Percentiles rank a stretch among this genome's conserved stretches.
These are phyloP conservation scores for Spathaspora girioi DNA, from an alignment of 805 yeast species.

Conservation along the genomic window DNA sequence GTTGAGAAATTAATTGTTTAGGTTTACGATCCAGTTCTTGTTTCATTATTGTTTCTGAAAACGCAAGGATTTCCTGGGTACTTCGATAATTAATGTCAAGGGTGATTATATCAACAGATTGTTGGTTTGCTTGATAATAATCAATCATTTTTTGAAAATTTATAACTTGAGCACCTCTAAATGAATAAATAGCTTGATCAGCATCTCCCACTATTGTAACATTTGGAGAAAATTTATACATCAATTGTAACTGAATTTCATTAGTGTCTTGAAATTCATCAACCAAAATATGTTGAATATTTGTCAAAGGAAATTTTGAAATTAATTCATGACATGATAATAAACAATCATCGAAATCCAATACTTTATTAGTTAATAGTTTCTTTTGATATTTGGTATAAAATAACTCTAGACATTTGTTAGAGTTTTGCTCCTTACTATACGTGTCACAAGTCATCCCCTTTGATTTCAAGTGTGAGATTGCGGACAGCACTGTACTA, in stretches of 20 bases:
- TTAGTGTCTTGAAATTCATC: slow-evolving; percentile 97
- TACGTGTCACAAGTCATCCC: slow-evolving; percentile 47
- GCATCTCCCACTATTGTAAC: slow-evolving; percentile 95
- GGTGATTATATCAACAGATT: slow-evolving; percentile 29
- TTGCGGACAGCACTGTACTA: slow-evolving; percentile 20
- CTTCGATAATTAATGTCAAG: slow-evolving; percentile 80
- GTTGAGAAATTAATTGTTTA: slow-evolving; percentile 47
- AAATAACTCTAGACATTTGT: slow-evolving; percentile 22
- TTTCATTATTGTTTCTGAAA: slow-evolving; percentile 64
- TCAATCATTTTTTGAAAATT: slow-evolving; percentile 60
- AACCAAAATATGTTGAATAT: slow-evolving; percentile 68
- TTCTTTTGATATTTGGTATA: slow-evolving; percentile 53
- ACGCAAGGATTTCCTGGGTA: slow-evolving; percentile 56
- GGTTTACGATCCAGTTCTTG: slow-evolving; percentile 52
- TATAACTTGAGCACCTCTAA: slow-evolving; percentile 70
- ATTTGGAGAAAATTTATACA: slow-evolving; percentile 48
- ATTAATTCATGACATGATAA: slow-evolving; percentile 52
- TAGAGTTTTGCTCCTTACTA: slow-evolving; percentile 5
- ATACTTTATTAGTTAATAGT: slow-evolving; percentile 37
- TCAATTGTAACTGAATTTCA: slow-evolving; percentile 65
- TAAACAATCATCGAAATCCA: slow-evolving; percentile 86
- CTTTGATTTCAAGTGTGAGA: slow-evolving; percentile 55
- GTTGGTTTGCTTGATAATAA: slow-evolving; percentile 24
- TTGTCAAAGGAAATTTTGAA: slow-evolving; percentile 37
- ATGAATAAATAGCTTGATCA: slow-evolving; percentile 90